Evolutionary conservation across 140 eudicot genomes (phyloP), one percentile per base, ranked within the genome.

Genomic region (Ambrosia hybrid): DNA sequence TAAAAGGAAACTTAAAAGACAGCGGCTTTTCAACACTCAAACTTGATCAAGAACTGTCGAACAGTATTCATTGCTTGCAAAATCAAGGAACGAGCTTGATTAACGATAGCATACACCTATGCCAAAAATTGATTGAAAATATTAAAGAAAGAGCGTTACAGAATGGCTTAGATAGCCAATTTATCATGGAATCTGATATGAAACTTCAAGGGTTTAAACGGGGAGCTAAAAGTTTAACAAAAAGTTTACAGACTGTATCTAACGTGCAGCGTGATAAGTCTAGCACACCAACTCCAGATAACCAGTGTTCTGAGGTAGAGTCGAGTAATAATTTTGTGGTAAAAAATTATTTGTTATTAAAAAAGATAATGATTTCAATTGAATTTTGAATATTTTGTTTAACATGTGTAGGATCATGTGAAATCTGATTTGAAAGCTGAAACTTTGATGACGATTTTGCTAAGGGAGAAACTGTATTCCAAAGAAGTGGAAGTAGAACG

Each of bases 141-240:
- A 67, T 85, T 21, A 90, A 88, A 82, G 82, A 63, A 65, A 78
- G 77, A 68, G 79, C 57, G 4, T 39, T 63, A 21, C 83, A 78
- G 65, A 75, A 71, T 43, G 85, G 92, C 68, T 76, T 86, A 12
- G 85, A 81, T 57, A 76, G 91, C 49, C 96, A 88, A 65, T 86
- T 85, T 57, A 52, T 91, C 14, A 71, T 95, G 69, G 97, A 95
- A 73, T 85, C 85, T 57, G 97, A 91, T 72, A 85, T 91, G 85
- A 95, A 91, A 80, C 79, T 95, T 53, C 96, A 91, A 80, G 96
- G 96, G 60, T 83, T 84, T 38, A 92, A 87, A 51, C 70, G 95
- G 71, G 92, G 96, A n/a, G 70, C 84, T 11, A 90, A 88, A 71
- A 91, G 78, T 74, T 62, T 95, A 46, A 58, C 75, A 11, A 82